Base-by-base conservation (phyloP, 768 basidiomycete species). In the Pleurotus citrinopileatus region DNA sequence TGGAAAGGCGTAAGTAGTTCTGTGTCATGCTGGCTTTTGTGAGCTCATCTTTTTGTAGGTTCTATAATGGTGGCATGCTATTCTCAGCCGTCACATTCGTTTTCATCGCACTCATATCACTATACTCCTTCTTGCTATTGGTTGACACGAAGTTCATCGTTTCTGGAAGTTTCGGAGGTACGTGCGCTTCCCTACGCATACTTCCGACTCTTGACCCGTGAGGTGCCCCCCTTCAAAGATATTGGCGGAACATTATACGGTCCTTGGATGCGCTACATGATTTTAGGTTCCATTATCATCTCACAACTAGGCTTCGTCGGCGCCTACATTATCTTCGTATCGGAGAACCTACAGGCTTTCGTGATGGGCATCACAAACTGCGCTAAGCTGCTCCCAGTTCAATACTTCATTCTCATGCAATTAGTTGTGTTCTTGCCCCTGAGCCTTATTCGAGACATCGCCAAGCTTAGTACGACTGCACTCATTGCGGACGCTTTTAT, bases 401-500 rank as follows among this genome's bases (percentile, higher is more conserved):
- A 82, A 57, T 88, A 84, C 66, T 92, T 91, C 66, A 98, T 99
- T 62, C 64, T 91, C 42, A 73, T 87, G 25, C 91, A 98, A 65
- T 68, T 94, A 40, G 60, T 94, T 61, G 75, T 98, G 63, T 95
- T 98, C 74, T 72, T 98, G 2, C 97, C 97, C 0, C 72, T 97
- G 48, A 90, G 86, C 3, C 84, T 99, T 58, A 78, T 98, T 52
- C 83, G 97, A 26, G 92, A 97, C 70, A 78, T 99, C n/a, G 91
- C 95, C 25, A 97, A 95, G 70, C 80, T 99, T 29, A 94, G 91
- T 60, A 86, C 87, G 1, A 90, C 95, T 0, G 96, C 94, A 2
- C 83, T 99, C 47, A 67, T 97, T 25, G 97, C 97, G 1, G 97
- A 99, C 66, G 94, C 74, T 1, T 98, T 98, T 75, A 98, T 99